phyloP scores from a whole-genome alignment of 805 yeast species.

The Babjeviella inositovora region DNA sequence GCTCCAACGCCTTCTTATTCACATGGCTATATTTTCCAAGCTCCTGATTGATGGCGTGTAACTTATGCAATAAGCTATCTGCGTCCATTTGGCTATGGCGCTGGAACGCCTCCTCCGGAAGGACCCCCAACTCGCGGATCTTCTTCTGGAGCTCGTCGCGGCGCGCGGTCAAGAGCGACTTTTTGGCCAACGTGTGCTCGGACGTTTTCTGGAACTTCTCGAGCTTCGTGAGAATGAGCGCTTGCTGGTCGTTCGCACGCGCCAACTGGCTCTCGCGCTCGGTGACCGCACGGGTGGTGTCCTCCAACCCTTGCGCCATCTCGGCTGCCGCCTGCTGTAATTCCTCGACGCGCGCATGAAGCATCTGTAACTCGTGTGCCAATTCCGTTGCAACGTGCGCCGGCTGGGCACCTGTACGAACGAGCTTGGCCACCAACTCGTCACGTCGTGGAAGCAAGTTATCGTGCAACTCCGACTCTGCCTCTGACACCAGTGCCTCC shows the following conservation, averaged over 20 bases:
- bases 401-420: no score
- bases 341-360: conserved; percentile 10
- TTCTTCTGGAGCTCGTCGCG: conserved; percentile 59
- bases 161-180: conserved; percentile 38
- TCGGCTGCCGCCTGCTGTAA: conserved; percentile 11
- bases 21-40: conserved; percentile 59
- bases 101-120: conserved; percentile 73
- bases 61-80: conserved; percentile 30
- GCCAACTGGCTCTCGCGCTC: conserved; percentile 21
- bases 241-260: conserved; percentile 41
- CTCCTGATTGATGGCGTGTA: conserved; percentile 38
- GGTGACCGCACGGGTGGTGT: conserved; percentile 11
- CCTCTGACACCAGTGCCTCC: conserved; percentile 26
- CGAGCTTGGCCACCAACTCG: conserved; percentile 12
- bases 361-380: conserved; percentile 2
- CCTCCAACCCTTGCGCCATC: conserved; percentile 11
- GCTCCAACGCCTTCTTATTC: conserved; percentile 83
- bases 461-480: conserved; percentile 42
- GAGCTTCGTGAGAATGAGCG: conserved; percentile 30
- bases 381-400: no score
- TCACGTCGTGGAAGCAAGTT: conserved; percentile 36
- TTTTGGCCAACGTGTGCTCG: conserved; percentile 50
- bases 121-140: conserved; percentile 72
- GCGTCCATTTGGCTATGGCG: conserved; percentile 20
- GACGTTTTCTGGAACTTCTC: conserved; percentile 46